A percentile compares a stretch with the other conserved stretches of the same genome.
Evolutionary conservation across 2,329 filamentous ascomycete species (phyloP).

Genomic region (Beauveria sp.): DNA sequence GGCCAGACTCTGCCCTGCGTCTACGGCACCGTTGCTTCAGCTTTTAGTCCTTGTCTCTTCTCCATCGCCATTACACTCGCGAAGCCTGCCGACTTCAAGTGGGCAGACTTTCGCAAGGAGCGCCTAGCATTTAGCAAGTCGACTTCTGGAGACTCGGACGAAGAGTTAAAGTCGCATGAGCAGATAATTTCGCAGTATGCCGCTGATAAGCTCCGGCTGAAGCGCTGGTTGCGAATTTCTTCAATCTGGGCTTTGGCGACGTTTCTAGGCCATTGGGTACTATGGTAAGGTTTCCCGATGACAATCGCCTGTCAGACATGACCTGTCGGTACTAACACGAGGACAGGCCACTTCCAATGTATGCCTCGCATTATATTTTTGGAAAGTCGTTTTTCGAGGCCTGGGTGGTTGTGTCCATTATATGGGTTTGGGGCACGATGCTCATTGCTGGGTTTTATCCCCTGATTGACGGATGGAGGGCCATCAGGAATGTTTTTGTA

Average conservation of each 20-base stretch:
- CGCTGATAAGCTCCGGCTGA: constrained; percentile 29
- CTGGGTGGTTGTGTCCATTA: constrained; percentile 42
- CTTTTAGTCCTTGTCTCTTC: constrained; percentile 33
- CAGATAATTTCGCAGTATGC: constrained; percentile 20
- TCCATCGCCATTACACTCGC: constrained; percentile 39
- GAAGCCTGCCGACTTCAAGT: constrained; percentile 33
- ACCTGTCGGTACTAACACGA: background rate
- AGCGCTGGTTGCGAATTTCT: constrained; percentile 38
- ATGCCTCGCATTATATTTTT: constrained; percentile 42
- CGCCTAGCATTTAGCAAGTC: constrained; percentile 28
- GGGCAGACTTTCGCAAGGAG: constrained; percentile 33
- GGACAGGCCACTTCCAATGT: constrained; percentile 42
- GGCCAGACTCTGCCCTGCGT: constrained; percentile 42
- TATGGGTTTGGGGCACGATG: constrained; percentile 47
- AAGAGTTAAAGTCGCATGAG: constrained; percentile 18
- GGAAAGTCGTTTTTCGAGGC: constrained; percentile 39
- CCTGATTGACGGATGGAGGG: constrained; percentile 36
- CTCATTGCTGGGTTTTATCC: constrained; percentile 42
- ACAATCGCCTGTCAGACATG: background rate
- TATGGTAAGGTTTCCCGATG: constrained; percentile 31
- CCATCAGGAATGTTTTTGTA: constrained; percentile 17
- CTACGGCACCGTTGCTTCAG: constrained; percentile 44
- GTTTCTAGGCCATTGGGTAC: constrained; percentile 44
- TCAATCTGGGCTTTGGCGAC: constrained; percentile 40
- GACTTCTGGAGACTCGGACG: constrained; percentile 12